phyloP scores from a whole-genome alignment of 164 flowering plant species.

The Tetrastigma voinierianum region DNA sequence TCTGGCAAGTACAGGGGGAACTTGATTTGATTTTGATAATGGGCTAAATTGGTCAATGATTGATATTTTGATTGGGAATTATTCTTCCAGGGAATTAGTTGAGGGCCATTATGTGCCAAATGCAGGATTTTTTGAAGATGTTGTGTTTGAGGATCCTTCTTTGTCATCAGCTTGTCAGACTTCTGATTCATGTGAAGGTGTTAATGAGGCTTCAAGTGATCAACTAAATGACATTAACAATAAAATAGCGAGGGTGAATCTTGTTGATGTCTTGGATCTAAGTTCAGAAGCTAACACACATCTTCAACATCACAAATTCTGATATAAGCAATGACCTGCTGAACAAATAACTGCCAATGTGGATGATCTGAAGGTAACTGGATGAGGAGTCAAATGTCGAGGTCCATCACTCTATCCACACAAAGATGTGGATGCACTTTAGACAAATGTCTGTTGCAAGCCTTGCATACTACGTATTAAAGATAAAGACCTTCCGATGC shows the following conservation, averaged over 20 bases:
- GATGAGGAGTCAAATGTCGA: slow-evolving; percentile 41
- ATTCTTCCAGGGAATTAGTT: slow-evolving; percentile 62
- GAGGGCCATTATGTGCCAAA: slow-evolving; percentile 83
- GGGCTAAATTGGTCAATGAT: background rate
- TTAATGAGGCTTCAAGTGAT: slow-evolving; percentile 28
- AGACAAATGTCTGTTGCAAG: slow-evolving; percentile 92
- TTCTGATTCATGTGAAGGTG: slow-evolving; percentile 36
- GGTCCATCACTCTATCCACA: slow-evolving; percentile 48
- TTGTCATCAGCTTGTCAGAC: slow-evolving; percentile 24
- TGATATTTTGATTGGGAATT: slow-evolving; percentile 3
- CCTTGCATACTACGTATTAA: slow-evolving; percentile 84
- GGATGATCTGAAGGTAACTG: slow-evolving; percentile 40
- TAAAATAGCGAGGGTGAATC: slow-evolving; percentile 23
- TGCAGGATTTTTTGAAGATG: slow-evolving; percentile 87
- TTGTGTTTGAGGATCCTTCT: slow-evolving; percentile 78
- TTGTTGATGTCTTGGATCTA: slow-evolving; percentile 17
- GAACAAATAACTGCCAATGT: slow-evolving; percentile 34
- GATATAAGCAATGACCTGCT: slow-evolving; percentile 23
- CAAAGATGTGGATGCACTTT: slow-evolving; percentile 78
- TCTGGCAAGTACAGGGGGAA: slow-evolving; percentile 58
- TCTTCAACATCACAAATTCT: slow-evolving; percentile 11
- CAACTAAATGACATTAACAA: slow-evolving; percentile 16
- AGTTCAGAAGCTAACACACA: slow-evolving; percentile 20
- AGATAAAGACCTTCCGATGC: slow-evolving; percentile 89
- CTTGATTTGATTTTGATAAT: background rate